These are phyloP conservation scores for Escovopsis sp. DNA, from an alignment of 2,329 filamentous ascomycete species.

Conservation along the genomic window DNA sequence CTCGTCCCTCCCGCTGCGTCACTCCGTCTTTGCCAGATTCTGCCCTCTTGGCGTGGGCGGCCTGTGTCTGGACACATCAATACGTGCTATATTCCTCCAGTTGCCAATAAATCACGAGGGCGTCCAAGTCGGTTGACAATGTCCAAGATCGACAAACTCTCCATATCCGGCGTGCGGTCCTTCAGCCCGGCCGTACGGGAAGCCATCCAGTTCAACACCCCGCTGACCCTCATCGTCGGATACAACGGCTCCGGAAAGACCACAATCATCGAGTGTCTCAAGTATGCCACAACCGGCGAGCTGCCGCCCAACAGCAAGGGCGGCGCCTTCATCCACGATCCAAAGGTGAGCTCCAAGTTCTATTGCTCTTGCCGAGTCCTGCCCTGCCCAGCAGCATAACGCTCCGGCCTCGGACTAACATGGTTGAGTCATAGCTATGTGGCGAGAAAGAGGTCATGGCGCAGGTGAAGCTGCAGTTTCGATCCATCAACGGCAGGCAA, in stretches of 20 bases:
- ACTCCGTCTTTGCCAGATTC: background rate
- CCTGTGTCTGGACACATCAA: too few species aligned
- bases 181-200: conserved; percentile 65
- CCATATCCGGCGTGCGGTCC: conserved; percentile 70
- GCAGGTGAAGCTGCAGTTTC: conserved; percentile 83
- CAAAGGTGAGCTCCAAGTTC: conserved; percentile 59
- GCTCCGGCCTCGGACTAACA: background rate
- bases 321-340: conserved; percentile 92
- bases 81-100: too few species aligned
- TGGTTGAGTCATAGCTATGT: conserved; percentile 37
- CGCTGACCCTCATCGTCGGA: conserved; percentile 89
- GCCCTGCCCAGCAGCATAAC: background rate
- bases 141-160: conserved; percentile 83
- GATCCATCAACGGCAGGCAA: conserved; percentile 58
- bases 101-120: too few species aligned
- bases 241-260: conserved; percentile 98
- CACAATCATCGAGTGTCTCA: conserved; percentile 96
- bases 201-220: conserved; percentile 75
- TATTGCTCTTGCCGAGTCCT: background rate
- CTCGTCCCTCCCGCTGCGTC: background rate
- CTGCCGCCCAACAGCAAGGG: conserved; percentile 82
- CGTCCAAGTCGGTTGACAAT: conserved; percentile 17
- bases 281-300: conserved; percentile 92
- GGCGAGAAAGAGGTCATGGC: conserved; percentile 82
- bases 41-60: too few species aligned